Conservation (phyloP, 768 basidiomycete genomes). For the Calocybe gangraenosa region DNA sequence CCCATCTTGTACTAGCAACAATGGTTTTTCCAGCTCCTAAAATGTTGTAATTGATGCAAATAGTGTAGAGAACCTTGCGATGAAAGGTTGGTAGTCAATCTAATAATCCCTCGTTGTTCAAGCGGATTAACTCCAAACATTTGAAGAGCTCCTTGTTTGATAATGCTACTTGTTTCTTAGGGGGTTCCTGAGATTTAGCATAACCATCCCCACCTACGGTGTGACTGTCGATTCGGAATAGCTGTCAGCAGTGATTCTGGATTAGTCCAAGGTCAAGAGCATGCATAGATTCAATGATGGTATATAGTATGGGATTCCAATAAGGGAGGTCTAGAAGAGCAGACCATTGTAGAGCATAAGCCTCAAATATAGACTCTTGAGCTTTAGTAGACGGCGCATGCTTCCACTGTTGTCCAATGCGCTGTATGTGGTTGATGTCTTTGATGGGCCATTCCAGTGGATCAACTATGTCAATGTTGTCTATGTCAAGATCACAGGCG, state of each 20-base stretch:
- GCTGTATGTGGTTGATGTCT: constrained; percentile 13
- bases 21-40: constrained; percentile 5
- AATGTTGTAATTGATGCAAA: constrained; percentile 20
- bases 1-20: constrained; percentile 19
- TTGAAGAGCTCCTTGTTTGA: neutral
- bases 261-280: constrained; percentile 30
- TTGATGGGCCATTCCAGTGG: constrained; percentile 19
- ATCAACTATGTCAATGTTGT: constrained; percentile 26
- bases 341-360: constrained; percentile 25
- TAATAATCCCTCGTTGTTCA: constrained; percentile 3
- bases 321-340: constrained; percentile 32
- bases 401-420: constrained; percentile 17
- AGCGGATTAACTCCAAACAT: neutral
- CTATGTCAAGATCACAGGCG: constrained; percentile 17
- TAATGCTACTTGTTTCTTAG: neutral
- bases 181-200: neutral
- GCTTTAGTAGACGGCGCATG: constrained; percentile 14
- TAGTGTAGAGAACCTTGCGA: constrained; percentile 17
- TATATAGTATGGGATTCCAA: constrained; percentile 28
- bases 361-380: constrained; percentile 16
- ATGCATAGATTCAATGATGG: constrained; percentile 31
- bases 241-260: constrained; percentile 7
- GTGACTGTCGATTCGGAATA: no score
- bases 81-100: constrained; percentile 12
- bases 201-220: constrained; percentile 9